Evolutionary conservation across 2,329 filamentous ascomycete genomes (phyloP).

Genomic region (Sporothrix humicola): DNA sequence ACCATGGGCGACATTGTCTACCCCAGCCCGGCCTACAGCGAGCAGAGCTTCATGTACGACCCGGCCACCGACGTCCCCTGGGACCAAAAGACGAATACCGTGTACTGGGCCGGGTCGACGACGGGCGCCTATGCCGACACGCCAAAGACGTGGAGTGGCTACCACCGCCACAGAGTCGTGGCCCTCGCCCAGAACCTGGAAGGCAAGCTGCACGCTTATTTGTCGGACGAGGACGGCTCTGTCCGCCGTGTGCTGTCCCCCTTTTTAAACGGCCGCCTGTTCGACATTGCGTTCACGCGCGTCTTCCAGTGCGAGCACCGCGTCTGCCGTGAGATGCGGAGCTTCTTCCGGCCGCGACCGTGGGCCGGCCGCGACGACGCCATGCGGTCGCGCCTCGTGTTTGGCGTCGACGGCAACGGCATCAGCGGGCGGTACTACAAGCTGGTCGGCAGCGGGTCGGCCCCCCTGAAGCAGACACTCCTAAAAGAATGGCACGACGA

Average conservation of each 20-base stretch:
- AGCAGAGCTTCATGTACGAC: constrained; percentile 51
- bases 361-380: constrained; percentile 43
- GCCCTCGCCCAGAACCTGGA: constrained; percentile 46
- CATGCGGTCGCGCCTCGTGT: constrained; percentile 49
- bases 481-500: constrained; percentile 65
- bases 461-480: constrained; percentile 59
- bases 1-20: constrained; percentile 59
- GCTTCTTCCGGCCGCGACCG: constrained; percentile 35
- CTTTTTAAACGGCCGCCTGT: constrained; percentile 48
- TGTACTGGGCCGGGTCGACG: constrained; percentile 64
- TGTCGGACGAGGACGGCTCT: constrained; percentile 40
- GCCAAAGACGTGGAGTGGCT: constrained; percentile 46
- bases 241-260: constrained; percentile 39
- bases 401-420: constrained; percentile 63
- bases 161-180: constrained; percentile 57
- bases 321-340: constrained; percentile 37
- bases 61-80: constrained; percentile 51
- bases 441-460: constrained; percentile 54
- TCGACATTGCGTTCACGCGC: constrained; percentile 40
- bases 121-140: constrained; percentile 54
- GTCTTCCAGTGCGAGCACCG: constrained; percentile 53
- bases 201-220: constrained; percentile 43
- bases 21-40: constrained; percentile 58
- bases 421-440: constrained; percentile 60
- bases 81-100: constrained; percentile 54